Evolutionary conservation across 108 stramenopile genomes (phyloP).

Genomic region (Fistulifera pelliculosa): DNA sequence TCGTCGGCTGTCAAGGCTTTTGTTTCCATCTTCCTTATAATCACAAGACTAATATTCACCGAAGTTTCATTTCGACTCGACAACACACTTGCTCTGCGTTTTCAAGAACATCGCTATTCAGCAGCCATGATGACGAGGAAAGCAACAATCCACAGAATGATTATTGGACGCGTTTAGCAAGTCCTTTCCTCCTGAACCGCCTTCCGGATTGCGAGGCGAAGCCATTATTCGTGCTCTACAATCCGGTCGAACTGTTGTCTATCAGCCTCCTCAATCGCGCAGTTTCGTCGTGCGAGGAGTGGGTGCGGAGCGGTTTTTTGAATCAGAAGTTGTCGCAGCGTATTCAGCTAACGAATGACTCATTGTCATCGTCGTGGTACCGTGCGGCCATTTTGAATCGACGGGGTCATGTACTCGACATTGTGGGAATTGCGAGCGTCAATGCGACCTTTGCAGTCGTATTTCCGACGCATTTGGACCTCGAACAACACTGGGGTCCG

Average conservation of each 20-base stretch:
- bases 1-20: no score
- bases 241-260: constrained; percentile 46
- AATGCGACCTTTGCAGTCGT: background rate
- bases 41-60: no score
- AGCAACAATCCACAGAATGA: background rate
- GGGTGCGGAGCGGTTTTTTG: constrained; percentile 29
- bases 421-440: constrained; percentile 28
- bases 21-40: no score
- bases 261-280: constrained; percentile 7
- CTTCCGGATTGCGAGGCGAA: constrained; percentile 70
- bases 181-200: constrained; percentile 53
- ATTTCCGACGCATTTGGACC: no score
- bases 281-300: no score
- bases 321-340: constrained; percentile 58
- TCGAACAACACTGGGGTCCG: background rate
- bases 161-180: constrained; percentile 13
- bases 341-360: constrained; percentile 11
- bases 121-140: no score
- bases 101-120: no score
- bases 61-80: no score
- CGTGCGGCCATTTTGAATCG: constrained; percentile 53
- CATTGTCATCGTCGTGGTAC: constrained; percentile 21
- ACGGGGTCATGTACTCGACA: constrained; percentile 69
- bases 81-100: no score
- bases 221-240: constrained; percentile 70